Base-by-base conservation (phyloP, 352 stramenopile genomes). In the Phytophthora fragariaefolia region DNA sequence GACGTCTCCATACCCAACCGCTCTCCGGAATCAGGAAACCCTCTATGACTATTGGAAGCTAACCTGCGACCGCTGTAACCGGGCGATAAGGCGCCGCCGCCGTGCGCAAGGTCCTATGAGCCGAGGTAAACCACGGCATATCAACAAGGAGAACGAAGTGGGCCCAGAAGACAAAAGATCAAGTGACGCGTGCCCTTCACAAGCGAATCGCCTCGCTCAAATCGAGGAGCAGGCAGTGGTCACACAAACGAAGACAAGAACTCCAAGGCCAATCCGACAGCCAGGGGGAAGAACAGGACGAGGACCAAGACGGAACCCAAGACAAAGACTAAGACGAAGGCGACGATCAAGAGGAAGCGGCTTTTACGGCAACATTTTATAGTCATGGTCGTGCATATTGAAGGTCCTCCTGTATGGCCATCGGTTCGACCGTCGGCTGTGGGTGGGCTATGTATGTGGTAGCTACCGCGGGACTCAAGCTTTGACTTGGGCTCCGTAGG, bases 361-460 rank as follows among this genome's bases (percentile, higher is more conserved):
- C 30, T 10, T 15, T 36, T 36, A 36, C 30, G 6, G 8, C 30
- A 36, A 36, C 30, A 36, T 36, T 36, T 15, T 36, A 36, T 36
- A 36, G 10, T 36, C 30, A 36, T 36, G 8, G 30, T 2, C 30
- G 30, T 36, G 30, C 36, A 43, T 43, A 43, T 22, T 43, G 36
- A 43, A n/a, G 15, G 36, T 3, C 36, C 36, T 36, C 30, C 30
- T 36, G 30, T 36, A 36, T 36, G 8, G 10, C 8, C 36, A 6
- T 43, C 36, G 36, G 36, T 43, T 43, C 8, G 30, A 36, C 30
- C 30, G 30, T 15, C 30, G 30, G 30, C 30, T 36, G 15, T 36
- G 30, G 36, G 36, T 43, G 36, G 36, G 13, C 36, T 22, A 43
- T n/a, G 36, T 43, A 43, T 48, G 9, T 48, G 40, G 40, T 48